Evolutionary conservation across 2,329 filamentous ascomycete genomes (phyloP), one percentile per base, ranked within the genome.

Genomic region (Erysiphe pulchra): DNA sequence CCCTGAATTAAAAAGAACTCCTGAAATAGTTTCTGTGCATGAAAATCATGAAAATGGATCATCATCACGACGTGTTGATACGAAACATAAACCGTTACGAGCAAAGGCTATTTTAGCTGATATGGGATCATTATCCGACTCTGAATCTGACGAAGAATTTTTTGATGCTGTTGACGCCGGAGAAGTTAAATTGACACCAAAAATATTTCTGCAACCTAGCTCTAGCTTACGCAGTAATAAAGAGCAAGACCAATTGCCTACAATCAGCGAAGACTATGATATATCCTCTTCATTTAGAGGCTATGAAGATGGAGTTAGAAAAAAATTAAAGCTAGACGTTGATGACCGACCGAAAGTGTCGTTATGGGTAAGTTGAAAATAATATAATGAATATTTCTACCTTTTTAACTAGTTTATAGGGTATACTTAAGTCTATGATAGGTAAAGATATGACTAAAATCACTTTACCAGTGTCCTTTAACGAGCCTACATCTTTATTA

Each of bases 371-470:
- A 63, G 79, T 64, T 16, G 9, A 12, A 34, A 13, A 14, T 11
- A 14, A n/a, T 11, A 6, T 34, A 14, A 14, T 14, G n/a, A 14
- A 14, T 34, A 34, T n/a, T 14, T 34, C 4, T 34, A n/a, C n/a
- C 33, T 33, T 42, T 43, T 51, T 63, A 50, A 61, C 46, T 39
- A 14, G 42, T 28, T 45, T 46, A 36, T 51, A 94, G 86, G 80
- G 80, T 52, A 94, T 98, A 54, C 66, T 98, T 51, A 98, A 95
- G 65, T 95, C 87, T 18, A 95, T 98, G 90, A 93, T 98, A 62
- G 90, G 90, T 51, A 95, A 98, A 61, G 90, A 98, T 58, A 95
- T 98, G 90, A 95, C 90, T 34, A 95, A 92, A 66, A 98, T 98
- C 87, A 95, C 90, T 0, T 66, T 98, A 17, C 90, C 90, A 0